Percentiles rank a stretch among this genome's conserved stretches.
phyloP scores from a whole-genome alignment of 306 rosid genomes.

The Pyrus communis region DNA sequence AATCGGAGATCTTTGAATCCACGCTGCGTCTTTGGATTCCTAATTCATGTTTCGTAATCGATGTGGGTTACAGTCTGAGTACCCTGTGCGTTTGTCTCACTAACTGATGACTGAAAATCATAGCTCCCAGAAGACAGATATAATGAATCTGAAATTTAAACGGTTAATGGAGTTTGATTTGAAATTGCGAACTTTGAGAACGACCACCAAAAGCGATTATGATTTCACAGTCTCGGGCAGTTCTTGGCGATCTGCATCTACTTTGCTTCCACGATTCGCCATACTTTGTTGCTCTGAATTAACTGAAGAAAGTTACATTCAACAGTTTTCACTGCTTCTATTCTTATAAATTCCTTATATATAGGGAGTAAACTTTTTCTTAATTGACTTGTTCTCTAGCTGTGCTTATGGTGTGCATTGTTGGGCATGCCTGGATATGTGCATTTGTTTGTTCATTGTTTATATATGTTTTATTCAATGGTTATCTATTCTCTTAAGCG shows the following conservation, averaged over 20 bases:
- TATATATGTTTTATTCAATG: background rate
- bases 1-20: slow-evolving; percentile 15
- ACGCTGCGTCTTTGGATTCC: background rate
- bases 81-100: background rate
- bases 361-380: background rate
- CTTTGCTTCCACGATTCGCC: background rate
- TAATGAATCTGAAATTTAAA: background rate
- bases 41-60: too few species aligned
- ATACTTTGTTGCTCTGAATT: background rate
- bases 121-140: background rate
- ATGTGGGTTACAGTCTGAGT: background rate
- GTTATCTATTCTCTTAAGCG: background rate
- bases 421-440: background rate
- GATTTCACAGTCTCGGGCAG: background rate
- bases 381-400: background rate
- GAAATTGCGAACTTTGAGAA: background rate
- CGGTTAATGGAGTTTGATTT: background rate
- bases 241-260: background rate
- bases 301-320: background rate
- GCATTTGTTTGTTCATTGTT: background rate
- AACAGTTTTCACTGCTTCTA: background rate
- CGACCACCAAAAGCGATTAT: background rate
- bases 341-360: background rate
- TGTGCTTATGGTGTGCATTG: background rate
- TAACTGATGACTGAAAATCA: background rate